Conservation (phyloP, 768 basidiomycete species). For the Boletus huronensis region DNA sequence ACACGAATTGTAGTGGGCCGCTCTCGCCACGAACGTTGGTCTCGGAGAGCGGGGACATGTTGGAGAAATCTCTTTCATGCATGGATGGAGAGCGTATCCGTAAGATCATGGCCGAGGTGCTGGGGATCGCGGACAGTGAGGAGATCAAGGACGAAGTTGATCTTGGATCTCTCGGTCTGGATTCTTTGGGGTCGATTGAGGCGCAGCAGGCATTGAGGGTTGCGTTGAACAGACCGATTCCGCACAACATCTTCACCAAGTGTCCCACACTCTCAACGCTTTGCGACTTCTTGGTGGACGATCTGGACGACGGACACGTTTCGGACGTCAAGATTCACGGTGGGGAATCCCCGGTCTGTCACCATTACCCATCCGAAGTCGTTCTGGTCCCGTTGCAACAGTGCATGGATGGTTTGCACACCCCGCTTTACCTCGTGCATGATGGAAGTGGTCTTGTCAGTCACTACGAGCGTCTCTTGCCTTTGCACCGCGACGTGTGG, state of each 20-base stretch:
- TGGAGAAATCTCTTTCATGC: not conserved
- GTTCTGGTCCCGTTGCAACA: constrained; percentile 39
- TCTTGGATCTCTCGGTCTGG: constrained; percentile 53
- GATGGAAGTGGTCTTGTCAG: constrained; percentile 66
- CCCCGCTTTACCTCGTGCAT: constrained; percentile 63
- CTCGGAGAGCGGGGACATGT: constrained; percentile 22
- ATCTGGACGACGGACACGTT: not conserved
- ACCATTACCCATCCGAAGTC: constrained; percentile 23
- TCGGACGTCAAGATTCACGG: not conserved
- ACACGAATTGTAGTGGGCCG: constrained; percentile 14
- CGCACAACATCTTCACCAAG: constrained; percentile 40
- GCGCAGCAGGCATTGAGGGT: constrained; percentile 45
- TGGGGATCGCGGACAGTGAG: constrained; percentile 31
- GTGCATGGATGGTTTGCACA: constrained; percentile 10
- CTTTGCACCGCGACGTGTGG: constrained; percentile 54
- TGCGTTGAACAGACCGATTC: constrained; percentile 41
- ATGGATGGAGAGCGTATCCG: constrained; percentile 29
- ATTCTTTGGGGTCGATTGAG: constrained; percentile 66
- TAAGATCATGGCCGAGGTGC: constrained; percentile 41
- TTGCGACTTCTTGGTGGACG: constrained; percentile 10
- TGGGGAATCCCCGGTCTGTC: not conserved
- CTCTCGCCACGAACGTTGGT: constrained; percentile 42
- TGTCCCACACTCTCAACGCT: constrained; percentile 36
- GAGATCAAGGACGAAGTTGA: constrained; percentile 44
- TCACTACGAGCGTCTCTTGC: constrained; percentile 46